Conservation (phyloP, 805 yeast genomes). For the Teunomyces cretensis region DNA sequence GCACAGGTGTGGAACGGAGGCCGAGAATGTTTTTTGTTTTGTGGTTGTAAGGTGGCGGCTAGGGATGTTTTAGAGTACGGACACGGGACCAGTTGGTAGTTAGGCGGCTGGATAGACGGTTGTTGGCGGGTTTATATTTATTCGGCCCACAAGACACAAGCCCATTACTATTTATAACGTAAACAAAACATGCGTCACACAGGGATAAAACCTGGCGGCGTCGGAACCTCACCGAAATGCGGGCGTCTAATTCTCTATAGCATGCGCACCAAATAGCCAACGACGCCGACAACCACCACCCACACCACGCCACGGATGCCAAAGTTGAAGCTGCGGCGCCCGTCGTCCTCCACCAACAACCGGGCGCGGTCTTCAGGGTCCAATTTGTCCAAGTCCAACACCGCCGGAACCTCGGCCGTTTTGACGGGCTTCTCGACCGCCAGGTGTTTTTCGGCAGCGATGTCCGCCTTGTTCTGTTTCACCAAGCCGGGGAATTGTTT, state of each 20-base stretch:
- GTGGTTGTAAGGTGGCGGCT: too few relatives aligned
- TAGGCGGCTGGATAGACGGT: too few relatives aligned
- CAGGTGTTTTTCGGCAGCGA: slow-evolving; percentile 17
- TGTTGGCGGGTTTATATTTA: slow-evolving; percentile 7
- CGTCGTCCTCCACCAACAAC: slow-evolving; percentile 21
- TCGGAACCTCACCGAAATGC: too few relatives aligned
- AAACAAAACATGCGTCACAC: too few relatives aligned
- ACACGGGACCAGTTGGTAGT: too few relatives aligned
- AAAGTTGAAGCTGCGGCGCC: background rate
- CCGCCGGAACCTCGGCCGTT: slow-evolving; percentile 13
- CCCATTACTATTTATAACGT: too few relatives aligned
- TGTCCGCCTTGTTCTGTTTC: slow-evolving; percentile 38
- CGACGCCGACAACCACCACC: slow-evolving; percentile 28
- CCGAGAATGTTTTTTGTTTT: too few relatives aligned
- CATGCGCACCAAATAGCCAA: slow-evolving; percentile 23
- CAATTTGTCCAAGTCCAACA: slow-evolving; percentile 35
- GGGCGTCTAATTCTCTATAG: slow-evolving; percentile 12
- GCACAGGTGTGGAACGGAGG: too few relatives aligned
- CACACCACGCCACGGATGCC: slow-evolving; percentile 5
- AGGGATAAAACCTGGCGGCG: too few relatives aligned
- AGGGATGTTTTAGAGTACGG: too few relatives aligned
- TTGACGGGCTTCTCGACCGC: slow-evolving; percentile 14
- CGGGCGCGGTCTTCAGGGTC: slow-evolving; percentile 73
- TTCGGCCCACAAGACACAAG: background rate
- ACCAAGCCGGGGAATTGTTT: slow-evolving; percentile 71